Conservation (phyloP, 352 stramenopile species). For the Phytopythium litorale region DNA sequence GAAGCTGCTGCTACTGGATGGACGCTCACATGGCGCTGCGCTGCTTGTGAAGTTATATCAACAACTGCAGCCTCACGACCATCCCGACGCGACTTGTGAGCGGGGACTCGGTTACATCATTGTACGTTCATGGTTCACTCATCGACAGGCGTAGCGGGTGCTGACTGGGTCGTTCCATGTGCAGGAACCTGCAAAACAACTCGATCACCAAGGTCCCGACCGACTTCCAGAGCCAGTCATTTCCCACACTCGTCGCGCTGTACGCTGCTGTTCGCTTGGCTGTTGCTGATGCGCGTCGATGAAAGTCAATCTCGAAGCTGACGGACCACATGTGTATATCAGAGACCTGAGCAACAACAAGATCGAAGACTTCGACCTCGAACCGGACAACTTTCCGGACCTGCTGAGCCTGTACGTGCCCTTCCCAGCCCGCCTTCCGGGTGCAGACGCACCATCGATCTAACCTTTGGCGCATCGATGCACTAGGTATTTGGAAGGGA, state of each 20-base stretch:
- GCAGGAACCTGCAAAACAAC: conserved; percentile 40
- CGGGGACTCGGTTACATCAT: conserved; percentile 35
- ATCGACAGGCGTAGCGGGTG: background rate
- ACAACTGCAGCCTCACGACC: conserved; percentile 62
- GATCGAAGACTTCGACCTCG: conserved; percentile 31
- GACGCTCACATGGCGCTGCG: conserved; percentile 4
- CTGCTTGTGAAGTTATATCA: conserved; percentile 36
- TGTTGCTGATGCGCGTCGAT: background rate
- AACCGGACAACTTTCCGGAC: conserved; percentile 34
- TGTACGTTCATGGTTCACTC: conserved; percentile 15
- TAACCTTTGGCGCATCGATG: background rate
- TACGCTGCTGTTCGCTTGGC: conserved; percentile 13
- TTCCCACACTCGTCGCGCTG: conserved; percentile 44
- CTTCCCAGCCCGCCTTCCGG: background rate
- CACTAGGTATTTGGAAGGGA: conserved; percentile 40
- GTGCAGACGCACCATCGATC: background rate
- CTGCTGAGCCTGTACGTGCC: conserved; percentile 38
- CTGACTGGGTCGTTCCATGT: conserved; percentile 4
- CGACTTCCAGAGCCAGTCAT: conserved; percentile 36
- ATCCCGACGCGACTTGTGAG: conserved; percentile 49
- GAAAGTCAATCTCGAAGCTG: background rate
- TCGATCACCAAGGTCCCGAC: conserved; percentile 25
- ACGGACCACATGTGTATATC: background rate
- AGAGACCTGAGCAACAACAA: conserved; percentile 46
- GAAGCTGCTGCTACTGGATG: background rate